Evolutionary conservation across 495 filamentous ascomycete genomes (phyloP), one percentile per base, ranked within the genome.

Genomic region (Cercophora newfieldiana): DNA sequence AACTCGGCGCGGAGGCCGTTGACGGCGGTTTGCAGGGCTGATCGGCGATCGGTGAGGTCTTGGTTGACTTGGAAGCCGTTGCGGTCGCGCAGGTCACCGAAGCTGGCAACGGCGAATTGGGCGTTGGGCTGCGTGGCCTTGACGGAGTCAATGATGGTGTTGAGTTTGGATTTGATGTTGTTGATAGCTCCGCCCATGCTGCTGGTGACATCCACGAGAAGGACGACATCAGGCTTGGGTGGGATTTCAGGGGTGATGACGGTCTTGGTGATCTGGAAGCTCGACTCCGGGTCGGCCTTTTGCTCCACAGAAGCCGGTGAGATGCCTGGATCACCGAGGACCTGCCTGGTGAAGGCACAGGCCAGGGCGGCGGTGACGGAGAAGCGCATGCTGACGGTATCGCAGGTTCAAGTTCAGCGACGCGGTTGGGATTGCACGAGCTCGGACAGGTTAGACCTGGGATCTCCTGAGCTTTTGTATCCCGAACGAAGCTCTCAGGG

Each of bases 131-230:
- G 62, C 7, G 26, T 50, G 18, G 5, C 53, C 3, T 7, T 37
- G 53, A 64, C 62, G 7, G 62, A 48, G 62, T 49, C 33, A 31
- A 64, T 64, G 62, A 64, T 49, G 25, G 19, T 47, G 53, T 24
- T 29, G 22, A 64, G 62, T 26, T 64, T 44, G 19, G 8, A 12
- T 33, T 64, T 64, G 53, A 64, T 64, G 37, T 64, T 64, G 62
- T 29, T 25, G n/a, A 64, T 64, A 53, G 62, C 22, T 14, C 19
- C 24, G 37, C 31, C 33, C 62, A 64, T 64, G 53, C 53, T 58
- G 33, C 28, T 30, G 22, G 62, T 64, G 62, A 64, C 62, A n/a
- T 64, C 62, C 8, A 64, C 54, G 19, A 64, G 62, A 53, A 64
- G 62, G 7, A 64, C 62, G 0, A 64, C 62, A 48, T 64, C 62